Evolutionary conservation across 805 yeast species (phyloP).

Genomic region (Nakazawaea pomicola): DNA sequence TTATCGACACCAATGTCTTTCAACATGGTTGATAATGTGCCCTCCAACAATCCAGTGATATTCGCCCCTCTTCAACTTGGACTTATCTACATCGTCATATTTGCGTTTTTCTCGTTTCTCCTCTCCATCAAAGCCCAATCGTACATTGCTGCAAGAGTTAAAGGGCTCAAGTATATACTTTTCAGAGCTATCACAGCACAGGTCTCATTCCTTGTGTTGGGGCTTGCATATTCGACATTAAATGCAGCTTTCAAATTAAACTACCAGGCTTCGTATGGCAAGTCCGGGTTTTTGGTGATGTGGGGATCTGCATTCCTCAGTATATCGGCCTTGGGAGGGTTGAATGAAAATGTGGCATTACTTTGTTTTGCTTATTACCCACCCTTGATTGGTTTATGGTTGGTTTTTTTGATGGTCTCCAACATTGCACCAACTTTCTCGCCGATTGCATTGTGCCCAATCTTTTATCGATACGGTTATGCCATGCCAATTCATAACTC

Average conservation of each 20-base stretch:
- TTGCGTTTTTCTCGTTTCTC: constrained; percentile 67
- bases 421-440: constrained; percentile 68
- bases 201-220: constrained; percentile 49
- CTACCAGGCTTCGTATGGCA: constrained; percentile 53
- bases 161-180: constrained; percentile 38
- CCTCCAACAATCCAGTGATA: constrained; percentile 43
- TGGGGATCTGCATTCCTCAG: constrained; percentile 67
- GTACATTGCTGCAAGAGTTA: constrained; percentile 39
- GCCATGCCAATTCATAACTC: constrained; percentile 68
- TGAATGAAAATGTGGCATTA: constrained; percentile 60
- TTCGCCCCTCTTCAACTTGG: constrained; percentile 74
- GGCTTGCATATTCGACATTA: constrained; percentile 54
- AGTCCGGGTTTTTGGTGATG: constrained; percentile 64
- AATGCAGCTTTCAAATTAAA: constrained; percentile 66
- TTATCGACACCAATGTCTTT: constrained; percentile 29
- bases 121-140: constrained; percentile 53
- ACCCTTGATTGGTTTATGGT: constrained; percentile 66
- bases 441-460: constrained; percentile 54
- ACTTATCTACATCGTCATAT: constrained; percentile 62
- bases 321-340: constrained; percentile 72
- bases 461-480: constrained; percentile 58
- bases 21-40: constrained; percentile 40
- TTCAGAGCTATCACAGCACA: constrained; percentile 50
- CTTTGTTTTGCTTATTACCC: constrained; percentile 49
- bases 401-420: constrained; percentile 61